Conservation (phyloP, 345 rosid species). For the Syzygium oleosum region DNA sequence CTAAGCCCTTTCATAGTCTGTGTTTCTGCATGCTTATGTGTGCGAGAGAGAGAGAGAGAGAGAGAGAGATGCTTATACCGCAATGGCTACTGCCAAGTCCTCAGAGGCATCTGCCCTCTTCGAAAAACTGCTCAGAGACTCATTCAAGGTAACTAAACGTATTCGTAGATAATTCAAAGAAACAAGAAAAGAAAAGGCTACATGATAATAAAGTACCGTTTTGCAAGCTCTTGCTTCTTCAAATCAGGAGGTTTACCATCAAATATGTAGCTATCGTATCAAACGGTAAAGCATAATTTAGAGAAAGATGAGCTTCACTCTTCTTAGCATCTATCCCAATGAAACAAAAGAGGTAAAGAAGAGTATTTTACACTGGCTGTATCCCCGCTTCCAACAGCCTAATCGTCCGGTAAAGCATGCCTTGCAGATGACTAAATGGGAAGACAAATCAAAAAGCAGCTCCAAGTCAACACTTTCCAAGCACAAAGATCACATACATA, state of each 20-base stretch:
- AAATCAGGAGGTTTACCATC: conserved; percentile 88
- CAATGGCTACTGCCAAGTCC: conserved; percentile 60
- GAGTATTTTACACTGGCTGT: conserved; percentile 62
- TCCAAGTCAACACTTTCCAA: not conserved
- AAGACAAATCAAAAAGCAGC: not conserved
- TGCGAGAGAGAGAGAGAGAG: not conserved
- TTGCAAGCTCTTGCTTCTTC: conserved; percentile 80
- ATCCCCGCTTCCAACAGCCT: conserved; percentile 94
- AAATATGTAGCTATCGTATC: conserved; percentile 56
- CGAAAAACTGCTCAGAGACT: conserved; percentile 43
- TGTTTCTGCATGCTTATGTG: too few species aligned
- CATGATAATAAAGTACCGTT: conserved; percentile 43
- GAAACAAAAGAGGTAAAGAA: not conserved
- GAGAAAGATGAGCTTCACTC: not conserved
- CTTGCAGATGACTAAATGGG: conserved; percentile 70
- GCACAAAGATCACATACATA: not conserved
- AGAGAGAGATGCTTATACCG: conserved; percentile 20
- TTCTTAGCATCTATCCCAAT: not conserved
- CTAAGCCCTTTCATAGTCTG: not conserved
- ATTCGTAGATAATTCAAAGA: not conserved
- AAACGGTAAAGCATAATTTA: not conserved
- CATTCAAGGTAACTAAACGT: not conserved
- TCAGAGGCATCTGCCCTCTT: conserved; percentile 77
- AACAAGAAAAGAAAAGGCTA: not conserved
- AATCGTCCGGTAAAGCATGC: conserved; percentile 81